Percentiles rank a stretch among this genome's conserved stretches.
Conservation (phyloP, 2,329 filamentous ascomycete species). For the Elsinoe ampelina region DNA sequence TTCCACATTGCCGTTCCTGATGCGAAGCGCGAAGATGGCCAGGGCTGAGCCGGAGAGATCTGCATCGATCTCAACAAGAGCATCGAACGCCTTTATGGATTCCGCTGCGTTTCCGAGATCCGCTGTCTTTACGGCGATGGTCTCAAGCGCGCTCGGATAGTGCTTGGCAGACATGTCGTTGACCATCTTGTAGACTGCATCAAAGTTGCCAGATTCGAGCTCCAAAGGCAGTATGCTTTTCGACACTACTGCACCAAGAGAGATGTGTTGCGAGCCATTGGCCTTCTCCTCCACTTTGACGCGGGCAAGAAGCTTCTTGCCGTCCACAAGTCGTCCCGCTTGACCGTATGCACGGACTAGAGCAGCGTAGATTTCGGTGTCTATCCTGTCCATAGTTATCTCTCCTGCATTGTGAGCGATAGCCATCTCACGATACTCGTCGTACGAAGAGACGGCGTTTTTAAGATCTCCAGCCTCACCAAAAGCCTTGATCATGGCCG, state of each 20-base stretch:
- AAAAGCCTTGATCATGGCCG: slow-evolving; percentile 91
- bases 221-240: slow-evolving; percentile 73
- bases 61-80: slow-evolving; percentile 41
- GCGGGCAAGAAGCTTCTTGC: slow-evolving; percentile 74
- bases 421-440: slow-evolving; percentile 85
- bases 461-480: slow-evolving; percentile 69
- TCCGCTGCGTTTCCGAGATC: slow-evolving; percentile 64
- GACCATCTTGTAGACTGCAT: slow-evolving; percentile 66
- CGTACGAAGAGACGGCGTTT: slow-evolving; percentile 89
- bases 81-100: slow-evolving; percentile 50
- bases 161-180: slow-evolving; percentile 49
- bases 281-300: slow-evolving; percentile 38
- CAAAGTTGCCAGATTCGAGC: slow-evolving; percentile 59
- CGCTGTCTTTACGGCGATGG: slow-evolving; percentile 67
- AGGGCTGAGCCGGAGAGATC: slow-evolving; percentile 51
- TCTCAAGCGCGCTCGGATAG: slow-evolving; percentile 56
- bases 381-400: slow-evolving; percentile 59
- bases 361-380: slow-evolving; percentile 81
- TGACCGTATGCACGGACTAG: slow-evolving; percentile 81
- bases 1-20: slow-evolving; percentile 71
- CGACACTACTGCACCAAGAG: slow-evolving; percentile 60
- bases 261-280: slow-evolving; percentile 37
- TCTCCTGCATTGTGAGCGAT: slow-evolving; percentile 71
- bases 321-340: slow-evolving; percentile 70
- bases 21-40: slow-evolving; percentile 76